phyloP scores from a whole-genome alignment of 345 rosid species.

The Sapria himalayana region DNA sequence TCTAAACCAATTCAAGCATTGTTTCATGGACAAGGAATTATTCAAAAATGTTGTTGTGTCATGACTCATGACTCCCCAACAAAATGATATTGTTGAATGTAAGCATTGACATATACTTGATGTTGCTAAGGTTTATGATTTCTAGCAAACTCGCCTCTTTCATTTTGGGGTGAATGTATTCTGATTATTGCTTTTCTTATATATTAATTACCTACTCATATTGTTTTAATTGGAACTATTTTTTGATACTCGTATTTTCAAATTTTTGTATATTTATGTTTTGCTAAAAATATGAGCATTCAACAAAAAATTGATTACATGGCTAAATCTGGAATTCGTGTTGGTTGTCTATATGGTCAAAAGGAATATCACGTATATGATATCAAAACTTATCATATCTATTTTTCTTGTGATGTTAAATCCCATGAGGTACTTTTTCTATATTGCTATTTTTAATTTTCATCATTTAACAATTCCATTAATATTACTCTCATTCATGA shows the following conservation, averaged over 20 bases:
- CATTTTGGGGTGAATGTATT: too few species aligned
- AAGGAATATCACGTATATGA: neutral
- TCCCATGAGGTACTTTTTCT: neutral
- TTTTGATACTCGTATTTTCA: neutral
- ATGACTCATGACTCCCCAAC: neutral
- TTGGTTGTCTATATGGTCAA: too few species aligned
- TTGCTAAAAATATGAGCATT: neutral
- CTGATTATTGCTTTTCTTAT: neutral
- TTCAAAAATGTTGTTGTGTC: neutral
- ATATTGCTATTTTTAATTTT: neutral
- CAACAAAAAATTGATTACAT: neutral
- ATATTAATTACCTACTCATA: neutral
- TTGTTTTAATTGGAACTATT: neutral
- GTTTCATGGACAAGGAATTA: neutral
- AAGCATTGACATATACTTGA: too few species aligned
- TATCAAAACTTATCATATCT: neutral
- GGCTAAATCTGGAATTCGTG: neutral
- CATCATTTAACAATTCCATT: neutral
- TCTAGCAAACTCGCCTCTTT: neutral
- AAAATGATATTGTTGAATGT: neutral
- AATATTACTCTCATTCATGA: neutral
- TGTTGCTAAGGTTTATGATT: neutral
- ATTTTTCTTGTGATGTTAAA: too few species aligned
- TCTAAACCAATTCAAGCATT: neutral
- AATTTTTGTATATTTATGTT: too few species aligned